Evolutionary conservation across 2,329 filamentous ascomycete species (phyloP).

Genomic region (Thielaviopsis punctulata): DNA sequence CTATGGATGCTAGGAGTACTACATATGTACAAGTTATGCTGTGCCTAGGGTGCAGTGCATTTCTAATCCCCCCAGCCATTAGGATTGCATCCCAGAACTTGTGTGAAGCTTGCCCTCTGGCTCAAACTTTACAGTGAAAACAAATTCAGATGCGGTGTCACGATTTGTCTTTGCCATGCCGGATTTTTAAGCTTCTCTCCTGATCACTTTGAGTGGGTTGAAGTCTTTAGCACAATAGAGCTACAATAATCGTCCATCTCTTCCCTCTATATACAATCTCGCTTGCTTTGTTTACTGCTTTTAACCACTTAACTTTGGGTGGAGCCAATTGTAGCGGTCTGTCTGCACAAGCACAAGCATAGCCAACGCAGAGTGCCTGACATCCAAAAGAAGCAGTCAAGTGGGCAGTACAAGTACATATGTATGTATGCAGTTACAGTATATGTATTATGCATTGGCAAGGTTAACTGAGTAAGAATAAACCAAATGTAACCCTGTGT

Average conservation of each 20-base stretch:
- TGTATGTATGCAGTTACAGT: too few relatives aligned
- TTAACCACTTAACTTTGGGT: background rate
- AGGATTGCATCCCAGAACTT: too few relatives aligned
- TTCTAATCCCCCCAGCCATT: too few relatives aligned
- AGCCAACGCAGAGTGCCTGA: too few relatives aligned
- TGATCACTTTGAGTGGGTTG: background rate
- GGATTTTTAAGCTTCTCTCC: background rate
- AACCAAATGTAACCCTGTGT: background rate
- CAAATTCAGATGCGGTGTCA: background rate
- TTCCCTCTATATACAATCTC: background rate
- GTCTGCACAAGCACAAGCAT: background rate
- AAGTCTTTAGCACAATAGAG: too few relatives aligned
- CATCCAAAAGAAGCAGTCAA: background rate
- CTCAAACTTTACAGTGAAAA: background rate
- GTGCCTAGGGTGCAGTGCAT: too few relatives aligned
- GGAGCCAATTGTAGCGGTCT: background rate
- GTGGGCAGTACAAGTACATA: background rate
- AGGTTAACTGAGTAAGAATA: too few relatives aligned
- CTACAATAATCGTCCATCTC: too few relatives aligned
- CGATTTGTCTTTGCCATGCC: background rate
- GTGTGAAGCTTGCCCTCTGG: background rate
- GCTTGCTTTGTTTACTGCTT: too few relatives aligned
- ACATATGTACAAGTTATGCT: too few relatives aligned
- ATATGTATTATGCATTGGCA: too few relatives aligned
- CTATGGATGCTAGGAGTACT: too few relatives aligned